Evolutionary conservation across 306 rosid species (phyloP), one percentile per base, ranked within the genome.

Genomic region (Carpinus fangiana): DNA sequence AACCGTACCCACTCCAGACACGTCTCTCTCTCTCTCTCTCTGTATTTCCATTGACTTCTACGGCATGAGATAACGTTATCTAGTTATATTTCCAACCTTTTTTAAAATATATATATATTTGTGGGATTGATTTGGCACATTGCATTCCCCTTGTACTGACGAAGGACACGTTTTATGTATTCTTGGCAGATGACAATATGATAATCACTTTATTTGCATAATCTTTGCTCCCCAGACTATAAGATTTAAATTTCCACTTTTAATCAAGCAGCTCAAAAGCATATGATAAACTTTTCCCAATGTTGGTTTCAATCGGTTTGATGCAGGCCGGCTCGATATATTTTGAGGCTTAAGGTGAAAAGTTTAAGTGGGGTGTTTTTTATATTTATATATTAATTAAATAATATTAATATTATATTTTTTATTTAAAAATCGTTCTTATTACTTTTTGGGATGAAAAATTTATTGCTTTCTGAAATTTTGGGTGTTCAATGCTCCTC

Each of bases 191-290:
- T 8, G 21, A 41, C 46, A 18, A 2, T 34, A 38, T 7, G 50
- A 2, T 66, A 65, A 38, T 36, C 71, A 36, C 23, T 4, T 36
- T 11, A 38, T 66, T 66, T 66, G 28, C 16, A 23, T 34, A 11
- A 34, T 16, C 71, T 66, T 38, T 66, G 4, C 43, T 31, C 48
- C 26, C 23, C 4, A 64, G 34, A 55, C 45, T 66, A 74, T 5
- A 61, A 28, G 4, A 1, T 11, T 45, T 2, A 23, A 23, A 10
- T 43, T 74, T 14, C 79, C 57, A 43, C 14, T 18, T 73, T 60
- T 31, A 59, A 61, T 26, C 60, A 43, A 68, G 52, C 59, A 74
- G 2, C 2, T 41, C 52, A 73, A 78, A 78, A 78, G 59, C 52
- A 50, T 18, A 23, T 16, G 7, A 57, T n/a, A 48, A 18, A 12